A percentile compares a stretch with the other conserved stretches of the same genome.
Evolutionary conservation across 331 rosid species (phyloP).

Genomic region (Cydonia oblonga): DNA sequence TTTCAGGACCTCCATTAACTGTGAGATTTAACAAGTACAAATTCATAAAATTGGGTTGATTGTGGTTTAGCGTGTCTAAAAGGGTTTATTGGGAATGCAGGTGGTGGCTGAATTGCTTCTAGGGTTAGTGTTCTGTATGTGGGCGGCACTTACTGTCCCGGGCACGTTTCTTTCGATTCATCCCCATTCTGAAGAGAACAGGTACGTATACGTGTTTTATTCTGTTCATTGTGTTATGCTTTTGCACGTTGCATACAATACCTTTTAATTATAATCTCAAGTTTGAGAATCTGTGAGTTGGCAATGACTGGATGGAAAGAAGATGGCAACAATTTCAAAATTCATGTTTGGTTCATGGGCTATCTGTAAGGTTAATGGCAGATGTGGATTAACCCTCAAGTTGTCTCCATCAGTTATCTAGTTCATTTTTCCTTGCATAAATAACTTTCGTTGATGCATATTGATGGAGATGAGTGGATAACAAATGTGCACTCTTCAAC

Average conservation of each 20-base stretch:
- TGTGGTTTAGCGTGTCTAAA: not conserved
- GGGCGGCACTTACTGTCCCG: conserved; percentile 68
- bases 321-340: too few species aligned
- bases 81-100: conserved; percentile 21
- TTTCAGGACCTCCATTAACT: conserved; percentile 66
- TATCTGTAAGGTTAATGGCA: not conserved
- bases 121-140: conserved; percentile 50
- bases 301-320: not conserved
- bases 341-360: not conserved
- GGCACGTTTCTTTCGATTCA: conserved; percentile 68
- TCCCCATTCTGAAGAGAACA: conserved; percentile 74
- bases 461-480: not conserved
- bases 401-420: not conserved
- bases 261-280: not conserved
- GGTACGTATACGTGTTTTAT: conserved; percentile 22
- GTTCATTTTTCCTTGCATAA: not conserved
- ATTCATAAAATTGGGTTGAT: not conserved
- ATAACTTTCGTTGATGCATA: not conserved
- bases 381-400: too few species aligned
- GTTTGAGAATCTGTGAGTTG: not conserved
- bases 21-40: conserved; percentile 19
- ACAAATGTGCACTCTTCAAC: not conserved
- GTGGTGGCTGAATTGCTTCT: conserved; percentile 53
- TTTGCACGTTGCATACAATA: not conserved
- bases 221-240: not conserved